Conservation (phyloP, 2,329 filamentous ascomycete genomes). For the Calonectria montana region DNA sequence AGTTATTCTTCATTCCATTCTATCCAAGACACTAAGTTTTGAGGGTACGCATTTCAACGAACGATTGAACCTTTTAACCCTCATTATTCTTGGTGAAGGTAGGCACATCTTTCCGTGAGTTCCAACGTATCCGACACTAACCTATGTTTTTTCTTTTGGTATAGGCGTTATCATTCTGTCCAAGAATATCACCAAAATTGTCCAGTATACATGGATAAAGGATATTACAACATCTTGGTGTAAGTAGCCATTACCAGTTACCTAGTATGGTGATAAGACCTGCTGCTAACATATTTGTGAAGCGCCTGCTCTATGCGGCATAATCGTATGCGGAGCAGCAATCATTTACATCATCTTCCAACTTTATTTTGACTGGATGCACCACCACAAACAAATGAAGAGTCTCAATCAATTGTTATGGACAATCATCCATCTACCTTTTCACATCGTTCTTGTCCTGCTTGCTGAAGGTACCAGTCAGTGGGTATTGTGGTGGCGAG, state of each 20-base stretch:
- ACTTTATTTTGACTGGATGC: constrained; percentile 27
- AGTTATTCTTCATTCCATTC: constrained; percentile 2
- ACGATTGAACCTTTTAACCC: constrained; percentile 15
- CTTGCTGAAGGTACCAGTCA: constrained; percentile 19
- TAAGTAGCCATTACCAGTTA: neutral
- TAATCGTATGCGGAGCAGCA: constrained; percentile 10
- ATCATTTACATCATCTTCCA: constrained; percentile 22
- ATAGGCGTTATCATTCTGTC: constrained; percentile 22
- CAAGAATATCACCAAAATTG: constrained; percentile 21
- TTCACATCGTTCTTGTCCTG: constrained; percentile 12
- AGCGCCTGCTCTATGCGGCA: constrained; percentile 9
- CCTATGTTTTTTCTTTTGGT: neutral
- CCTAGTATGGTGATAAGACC: neutral
- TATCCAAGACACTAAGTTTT: constrained; percentile 18
- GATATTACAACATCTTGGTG: neutral
- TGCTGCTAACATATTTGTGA: neutral
- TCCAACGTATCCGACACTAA: neutral
- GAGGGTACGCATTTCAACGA: constrained; percentile 22
- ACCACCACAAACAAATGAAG: constrained; percentile 19
- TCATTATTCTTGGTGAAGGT: constrained; percentile 23
- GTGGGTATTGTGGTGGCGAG: constrained; percentile 21
- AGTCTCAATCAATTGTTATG: neutral
- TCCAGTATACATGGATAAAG: constrained; percentile 20
- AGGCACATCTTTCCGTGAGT: neutral
- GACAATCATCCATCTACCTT: constrained; percentile 20